Evolutionary conservation across 257 asterid genomes (phyloP), one percentile per base, ranked within the genome.

Genomic region (Solanum sparsipilum): DNA sequence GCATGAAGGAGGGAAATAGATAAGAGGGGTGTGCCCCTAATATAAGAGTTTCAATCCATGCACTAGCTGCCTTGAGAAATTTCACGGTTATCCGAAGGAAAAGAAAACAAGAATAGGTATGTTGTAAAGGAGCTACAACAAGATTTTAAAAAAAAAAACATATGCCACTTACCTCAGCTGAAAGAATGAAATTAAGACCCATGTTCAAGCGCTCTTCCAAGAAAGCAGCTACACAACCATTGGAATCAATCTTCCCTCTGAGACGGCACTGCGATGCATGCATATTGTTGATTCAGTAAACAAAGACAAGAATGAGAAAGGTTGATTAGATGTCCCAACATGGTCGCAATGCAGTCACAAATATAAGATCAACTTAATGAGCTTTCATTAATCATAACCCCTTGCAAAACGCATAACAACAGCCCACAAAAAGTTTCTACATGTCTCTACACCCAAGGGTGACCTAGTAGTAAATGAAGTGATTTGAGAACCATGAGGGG

Each of bases 181-280:
- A 88, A 38, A 88, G 84, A 44, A 88, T 56, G 32, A 88, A 88
- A 71, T 88, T 88, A 23, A 84, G 63, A 20, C 87, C 90, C 90
- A 88, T 84, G 87, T 88, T 88, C 67, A 88, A 72, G 60, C 87
- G 90, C 78, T 88, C 90, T 88, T 88, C 90, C 76, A 88, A 41
- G 58, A 88, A 88, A 71, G 90, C 87, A 88, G 90, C 56, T 34
- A 25, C 83, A 74, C 85, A 71, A 15, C 90, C 90, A 41, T 58
- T 88, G 90, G 87, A 83, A 84, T 84, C 90, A 36, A 88, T 84
- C 87, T 84, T 88, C 85, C 90, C 90, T 74, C 90, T 88, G 70
- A 88, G 87, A 84, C 90, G 90, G 44, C 90, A 88, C 90, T 84
- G 76, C 7, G 18, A 82, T 34, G 86, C 86, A 48, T 7, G 27